Evolutionary conservation across 805 yeast species (phyloP), one percentile per base, ranked within the genome.

Genomic region (Saturnispora ahearnii): DNA sequence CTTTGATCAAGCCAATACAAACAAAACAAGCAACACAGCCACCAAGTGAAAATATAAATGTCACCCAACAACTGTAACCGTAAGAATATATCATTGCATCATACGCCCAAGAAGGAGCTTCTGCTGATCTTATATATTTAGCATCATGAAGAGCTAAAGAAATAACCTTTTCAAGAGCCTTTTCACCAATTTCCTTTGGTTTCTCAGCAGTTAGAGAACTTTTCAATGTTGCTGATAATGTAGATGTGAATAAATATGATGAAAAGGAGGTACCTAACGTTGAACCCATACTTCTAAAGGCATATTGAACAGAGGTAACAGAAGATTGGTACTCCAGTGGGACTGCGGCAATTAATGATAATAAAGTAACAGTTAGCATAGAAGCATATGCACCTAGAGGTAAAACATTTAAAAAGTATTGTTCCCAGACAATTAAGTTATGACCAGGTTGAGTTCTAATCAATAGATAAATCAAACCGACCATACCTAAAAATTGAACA

Each of bases 261-360:
- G 82, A 84, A 41, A 81, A 62, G 0, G 88, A 70, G 11, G 81
- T 81, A 47, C 86, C 87, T 26, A 80, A 62, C 0, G 85, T 79
- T 1, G 86, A 78, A 0, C 86, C 86, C 15, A 83, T 75, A 8
- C 84, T 74, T 62, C 86, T 72, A 60, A 81, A 81, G 1, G 84
- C 76, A 57, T 81, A 81, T 55, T 79, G 83, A 53, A 81, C 77
- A 3, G 86, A 78, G 0, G 86, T 81, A 1, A 83, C 78, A 28
- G 84, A 72, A 2, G 86, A 83, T 60, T 83, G 90, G 56, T 73
- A 75, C 50, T 80, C 77, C 36, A 71, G 63, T 2, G 88, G 87
- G 9, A 81, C 89, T 1, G 88, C 80, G 1, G 89, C 84, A 54
- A 84, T 82, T 68, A 82, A 73, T 1, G 88, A 78, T 22, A 83